These are phyloP conservation scores for Nakazawaea pomicola DNA, from an alignment of 805 yeast genomes.

Conservation along the genomic window DNA sequence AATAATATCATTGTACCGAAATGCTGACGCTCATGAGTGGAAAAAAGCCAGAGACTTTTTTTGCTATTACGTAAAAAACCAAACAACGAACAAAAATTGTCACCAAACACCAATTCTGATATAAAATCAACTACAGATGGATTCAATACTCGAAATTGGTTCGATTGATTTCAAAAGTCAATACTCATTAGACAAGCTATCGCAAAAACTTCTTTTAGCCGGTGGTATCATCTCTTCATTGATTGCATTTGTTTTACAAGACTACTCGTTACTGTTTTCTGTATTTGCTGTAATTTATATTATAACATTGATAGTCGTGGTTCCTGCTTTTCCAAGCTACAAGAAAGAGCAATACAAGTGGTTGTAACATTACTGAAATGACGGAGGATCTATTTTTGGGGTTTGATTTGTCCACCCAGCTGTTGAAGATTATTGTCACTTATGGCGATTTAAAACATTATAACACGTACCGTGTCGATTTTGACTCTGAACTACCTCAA, in stretches of 20 bases:
- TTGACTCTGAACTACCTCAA: slow-evolving; percentile 56
- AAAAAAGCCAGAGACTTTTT: background rate
- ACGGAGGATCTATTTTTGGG: slow-evolving; percentile 48
- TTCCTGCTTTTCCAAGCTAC: slow-evolving; percentile 59
- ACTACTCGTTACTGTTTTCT: slow-evolving; percentile 35
- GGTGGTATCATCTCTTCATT: slow-evolving; percentile 36
- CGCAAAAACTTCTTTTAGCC: slow-evolving; percentile 21
- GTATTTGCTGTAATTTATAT: slow-evolving; percentile 28
- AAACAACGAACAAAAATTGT: background rate
- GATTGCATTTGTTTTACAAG: slow-evolving; percentile 43
- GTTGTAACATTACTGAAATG: slow-evolving; percentile 28
- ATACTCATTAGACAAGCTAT: slow-evolving; percentile 31
- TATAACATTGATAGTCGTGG: slow-evolving; percentile 25
- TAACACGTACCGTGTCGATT: slow-evolving; percentile 60
- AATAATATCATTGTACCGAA: slow-evolving; percentile 1
- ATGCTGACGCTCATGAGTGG: background rate
- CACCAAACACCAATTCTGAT: too few relatives aligned
- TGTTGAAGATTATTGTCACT: slow-evolving; percentile 70
- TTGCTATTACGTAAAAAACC: too few relatives aligned
- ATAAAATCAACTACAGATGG: slow-evolving; percentile 5
- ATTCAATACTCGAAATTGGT: slow-evolving; percentile 13
- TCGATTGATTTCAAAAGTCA: slow-evolving; percentile 54
- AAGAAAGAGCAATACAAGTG: slow-evolving; percentile 45
- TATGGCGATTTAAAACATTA: slow-evolving; percentile 47
- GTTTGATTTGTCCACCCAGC: slow-evolving; percentile 87